Percentiles rank a stretch among this genome's conserved stretches.
Conservation (phyloP, 805 yeast species). For the Hanseniaspora vineae region DNA sequence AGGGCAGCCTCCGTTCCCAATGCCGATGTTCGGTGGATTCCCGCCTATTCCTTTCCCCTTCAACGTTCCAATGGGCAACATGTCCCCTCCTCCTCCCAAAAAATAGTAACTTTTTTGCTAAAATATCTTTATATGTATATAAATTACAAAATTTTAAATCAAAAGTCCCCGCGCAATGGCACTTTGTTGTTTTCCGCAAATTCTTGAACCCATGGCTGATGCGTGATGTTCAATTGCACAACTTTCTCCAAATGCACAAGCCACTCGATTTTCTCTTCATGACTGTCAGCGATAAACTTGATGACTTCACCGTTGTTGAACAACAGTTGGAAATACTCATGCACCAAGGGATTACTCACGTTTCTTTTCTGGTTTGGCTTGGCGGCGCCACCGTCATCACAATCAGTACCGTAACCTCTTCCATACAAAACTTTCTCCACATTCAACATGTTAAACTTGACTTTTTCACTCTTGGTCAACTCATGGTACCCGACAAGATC, state of each 20-base stretch:
- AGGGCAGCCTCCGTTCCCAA: slow-evolving; percentile 19
- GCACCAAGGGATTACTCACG: slow-evolving; percentile 56
- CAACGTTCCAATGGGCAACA: slow-evolving; percentile 9
- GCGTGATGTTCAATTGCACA: slow-evolving; percentile 40
- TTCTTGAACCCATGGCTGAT: slow-evolving; percentile 50
- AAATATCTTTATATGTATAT: slow-evolving; percentile 1
- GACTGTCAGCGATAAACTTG: slow-evolving; percentile 68
- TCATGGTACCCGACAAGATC: slow-evolving; percentile 69
- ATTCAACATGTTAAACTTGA: slow-evolving; percentile 62
- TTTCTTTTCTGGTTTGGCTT: slow-evolving; percentile 33
- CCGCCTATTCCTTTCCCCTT: slow-evolving; percentile 24
- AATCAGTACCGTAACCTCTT: slow-evolving; percentile 3
- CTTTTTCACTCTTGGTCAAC: slow-evolving; percentile 50
- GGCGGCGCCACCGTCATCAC: slow-evolving; percentile 1
- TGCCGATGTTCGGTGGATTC: slow-evolving; percentile 25
- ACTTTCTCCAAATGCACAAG: slow-evolving; percentile 42
- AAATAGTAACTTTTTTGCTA: slow-evolving; percentile 1
- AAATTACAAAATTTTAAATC: not conserved
- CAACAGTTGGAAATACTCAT: slow-evolving; percentile 59
- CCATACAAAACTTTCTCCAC: slow-evolving; percentile 30
- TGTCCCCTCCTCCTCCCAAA: slow-evolving; percentile 18
- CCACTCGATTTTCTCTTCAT: slow-evolving; percentile 57
- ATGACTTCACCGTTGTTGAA: slow-evolving; percentile 75
- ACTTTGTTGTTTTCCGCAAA: slow-evolving; percentile 19
- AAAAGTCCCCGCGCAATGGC: too few relatives aligned